Evolutionary conservation across 768 basidiomycete species (phyloP).

Genomic region (Agaricus subrufescens): DNA sequence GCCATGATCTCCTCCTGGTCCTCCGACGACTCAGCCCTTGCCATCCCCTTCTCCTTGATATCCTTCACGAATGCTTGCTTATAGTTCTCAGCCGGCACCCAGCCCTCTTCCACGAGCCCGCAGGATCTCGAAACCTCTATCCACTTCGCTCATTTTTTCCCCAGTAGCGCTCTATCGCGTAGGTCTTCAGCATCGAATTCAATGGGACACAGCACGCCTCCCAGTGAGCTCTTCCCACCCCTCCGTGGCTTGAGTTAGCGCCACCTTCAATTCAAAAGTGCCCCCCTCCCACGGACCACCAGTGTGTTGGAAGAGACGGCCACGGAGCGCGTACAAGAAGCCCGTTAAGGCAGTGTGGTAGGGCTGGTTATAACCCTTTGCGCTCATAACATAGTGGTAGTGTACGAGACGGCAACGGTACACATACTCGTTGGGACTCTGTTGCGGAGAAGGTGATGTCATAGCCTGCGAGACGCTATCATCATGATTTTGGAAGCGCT

Average conservation of each 20-base stretch:
- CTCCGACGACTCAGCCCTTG: slow-evolving; percentile 23
- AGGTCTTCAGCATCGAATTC: slow-evolving; percentile 43
- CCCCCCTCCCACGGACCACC: slow-evolving; percentile 48
- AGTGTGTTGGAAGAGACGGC: slow-evolving; percentile 40
- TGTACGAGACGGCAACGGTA: slow-evolving; percentile 45
- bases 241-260: slow-evolving; percentile 39
- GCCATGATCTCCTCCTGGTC: slow-evolving; percentile 31
- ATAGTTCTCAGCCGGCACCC: slow-evolving; percentile 40
- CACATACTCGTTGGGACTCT: slow-evolving; percentile 32
- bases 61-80: slow-evolving; percentile 26
- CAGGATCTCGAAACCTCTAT: slow-evolving; percentile 24
- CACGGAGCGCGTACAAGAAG: slow-evolving; percentile 26
- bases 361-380: slow-evolving; percentile 37
- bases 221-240: slow-evolving; percentile 37
- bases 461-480: slow-evolving; percentile 34
- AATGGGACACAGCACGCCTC: slow-evolving; percentile 37
- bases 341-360: slow-evolving; percentile 37
- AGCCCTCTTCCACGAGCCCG: slow-evolving; percentile 34
- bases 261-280: slow-evolving; percentile 38
- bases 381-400: slow-evolving; percentile 40
- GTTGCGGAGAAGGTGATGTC: slow-evolving; percentile 34
- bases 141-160: slow-evolving; percentile 22
- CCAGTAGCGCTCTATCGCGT: slow-evolving; percentile 33
- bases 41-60: slow-evolving; percentile 31
- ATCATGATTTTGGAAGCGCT: slow-evolving; percentile 40